These are phyloP conservation scores for Clarireedia hainanense DNA, from an alignment of 2,329 filamentous ascomycete species.

Conservation along the genomic window DNA sequence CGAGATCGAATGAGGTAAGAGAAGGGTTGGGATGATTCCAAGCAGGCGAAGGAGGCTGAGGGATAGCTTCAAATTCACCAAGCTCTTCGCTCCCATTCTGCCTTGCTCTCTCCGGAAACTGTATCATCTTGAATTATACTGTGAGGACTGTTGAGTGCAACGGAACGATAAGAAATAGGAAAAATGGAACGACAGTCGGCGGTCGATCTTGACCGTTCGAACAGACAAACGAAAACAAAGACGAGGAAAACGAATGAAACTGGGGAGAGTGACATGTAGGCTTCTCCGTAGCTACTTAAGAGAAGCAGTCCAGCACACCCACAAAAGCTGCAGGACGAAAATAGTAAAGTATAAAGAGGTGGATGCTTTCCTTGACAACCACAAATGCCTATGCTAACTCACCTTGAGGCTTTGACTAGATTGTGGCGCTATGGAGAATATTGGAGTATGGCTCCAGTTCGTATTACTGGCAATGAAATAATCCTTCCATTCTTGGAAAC, in stretches of 20 bases:
- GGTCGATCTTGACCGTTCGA: neutral
- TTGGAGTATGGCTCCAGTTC: neutral
- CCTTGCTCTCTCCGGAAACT: constrained; percentile 3
- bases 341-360: neutral
- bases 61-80: constrained; percentile 4
- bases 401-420: neutral
- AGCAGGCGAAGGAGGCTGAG: neutral
- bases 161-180: neutral
- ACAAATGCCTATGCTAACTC: neutral
- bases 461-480: neutral
- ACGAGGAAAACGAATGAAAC: constrained; percentile 2
- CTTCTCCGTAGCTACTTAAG: constrained; percentile 6
- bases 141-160: neutral
- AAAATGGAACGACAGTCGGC: neutral
- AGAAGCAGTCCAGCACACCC: neutral
- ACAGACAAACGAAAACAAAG: neutral
- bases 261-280: neutral
- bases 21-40: constrained; percentile 1
- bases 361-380: neutral
- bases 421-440: neutral
- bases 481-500: neutral
- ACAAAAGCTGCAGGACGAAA: neutral
- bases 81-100: neutral
- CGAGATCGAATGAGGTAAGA: neutral
- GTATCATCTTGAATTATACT: constrained; percentile 1